phyloP scores from a whole-genome alignment of 2,329 filamentous ascomycete species.

The Neonectria coccinea region DNA sequence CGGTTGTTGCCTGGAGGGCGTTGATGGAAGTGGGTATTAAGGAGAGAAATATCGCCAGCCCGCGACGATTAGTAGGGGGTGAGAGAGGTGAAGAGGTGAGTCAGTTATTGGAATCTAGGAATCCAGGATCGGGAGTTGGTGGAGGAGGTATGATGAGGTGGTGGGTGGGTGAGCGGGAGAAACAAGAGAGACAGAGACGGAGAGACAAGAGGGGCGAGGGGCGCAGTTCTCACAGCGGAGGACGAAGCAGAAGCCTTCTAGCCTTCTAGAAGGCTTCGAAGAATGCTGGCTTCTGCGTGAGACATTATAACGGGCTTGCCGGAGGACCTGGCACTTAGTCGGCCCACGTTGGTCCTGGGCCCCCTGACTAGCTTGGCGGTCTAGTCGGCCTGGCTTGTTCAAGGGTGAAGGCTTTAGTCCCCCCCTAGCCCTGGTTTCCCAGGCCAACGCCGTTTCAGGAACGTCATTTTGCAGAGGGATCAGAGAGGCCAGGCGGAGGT shows the following conservation, averaged over 20 bases:
- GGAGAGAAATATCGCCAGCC: conserved; percentile 45
- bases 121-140: conserved; percentile 24
- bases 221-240: conserved; percentile 27
- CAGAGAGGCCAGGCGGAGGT: neutral
- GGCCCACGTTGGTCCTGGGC: conserved; percentile 39
- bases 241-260: conserved; percentile 44
- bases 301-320: conserved; percentile 49
- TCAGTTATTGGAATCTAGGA: conserved; percentile 19
- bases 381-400: conserved; percentile 33
- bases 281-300: conserved; percentile 43
- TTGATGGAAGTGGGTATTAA: conserved; percentile 31
- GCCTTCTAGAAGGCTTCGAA: conserved; percentile 50
- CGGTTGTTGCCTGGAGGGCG: conserved; percentile 27
- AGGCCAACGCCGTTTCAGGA: conserved; percentile 45
- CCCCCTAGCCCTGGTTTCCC: conserved; percentile 5
- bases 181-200: conserved; percentile 18
- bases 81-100: conserved; percentile 37
- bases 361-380: conserved; percentile 39
- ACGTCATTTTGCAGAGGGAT: conserved; percentile 42
- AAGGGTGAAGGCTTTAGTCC: conserved; percentile 21
- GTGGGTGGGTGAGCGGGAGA: conserved; percentile 23
- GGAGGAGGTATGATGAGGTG: conserved; percentile 8
- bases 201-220: conserved; percentile 27
- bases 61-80: conserved; percentile 39
- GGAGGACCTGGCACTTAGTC: conserved; percentile 43